A percentile compares a stretch with the other conserved stretches of the same genome.
These are phyloP conservation scores for Dendryphion nanum DNA, from an alignment of 2,329 filamentous ascomycete species.

Conservation along the genomic window DNA sequence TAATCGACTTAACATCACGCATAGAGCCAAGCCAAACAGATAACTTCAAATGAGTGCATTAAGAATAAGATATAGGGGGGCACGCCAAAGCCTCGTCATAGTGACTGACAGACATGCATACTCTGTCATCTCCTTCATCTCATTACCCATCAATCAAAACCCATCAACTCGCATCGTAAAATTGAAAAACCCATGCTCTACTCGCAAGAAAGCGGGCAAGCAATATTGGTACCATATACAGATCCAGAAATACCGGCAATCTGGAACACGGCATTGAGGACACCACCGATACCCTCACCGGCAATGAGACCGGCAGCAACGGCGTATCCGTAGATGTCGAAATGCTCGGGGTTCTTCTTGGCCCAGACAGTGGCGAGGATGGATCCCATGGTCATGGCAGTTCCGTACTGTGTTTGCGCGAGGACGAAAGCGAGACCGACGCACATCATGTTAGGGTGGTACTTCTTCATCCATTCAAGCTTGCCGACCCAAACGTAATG, in stretches of 20 bases:
- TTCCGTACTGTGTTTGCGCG: constrained; percentile 56
- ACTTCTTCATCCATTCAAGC: constrained; percentile 55
- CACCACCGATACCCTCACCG: constrained; percentile 62
- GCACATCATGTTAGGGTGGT: constrained; percentile 63
- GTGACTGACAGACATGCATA: too few relatives aligned
- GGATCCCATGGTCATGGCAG: constrained; percentile 59
- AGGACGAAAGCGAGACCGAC: constrained; percentile 60
- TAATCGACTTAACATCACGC: too few relatives aligned
- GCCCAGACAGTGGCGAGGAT: constrained; percentile 54
- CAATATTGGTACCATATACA: constrained; percentile 42
- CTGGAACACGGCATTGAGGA: constrained; percentile 58
- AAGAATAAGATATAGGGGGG: too few relatives aligned
- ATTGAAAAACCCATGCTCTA: too few relatives aligned
- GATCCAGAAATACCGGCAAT: constrained; percentile 44
- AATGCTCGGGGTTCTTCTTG: constrained; percentile 52
- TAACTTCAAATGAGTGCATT: too few relatives aligned
- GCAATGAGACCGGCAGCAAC: constrained; percentile 62
- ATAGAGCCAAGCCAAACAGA: too few relatives aligned
- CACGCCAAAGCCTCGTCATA: too few relatives aligned
- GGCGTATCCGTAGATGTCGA: constrained; percentile 60
- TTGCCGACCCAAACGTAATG: constrained; percentile 56
- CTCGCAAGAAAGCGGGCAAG: constrained; percentile 34
- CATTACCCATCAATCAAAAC: too few relatives aligned
- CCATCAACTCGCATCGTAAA: too few relatives aligned
- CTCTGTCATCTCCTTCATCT: too few relatives aligned